Base-by-base conservation (phyloP, 257 asterid species). In the Fraxinus quadrangulata region DNA sequence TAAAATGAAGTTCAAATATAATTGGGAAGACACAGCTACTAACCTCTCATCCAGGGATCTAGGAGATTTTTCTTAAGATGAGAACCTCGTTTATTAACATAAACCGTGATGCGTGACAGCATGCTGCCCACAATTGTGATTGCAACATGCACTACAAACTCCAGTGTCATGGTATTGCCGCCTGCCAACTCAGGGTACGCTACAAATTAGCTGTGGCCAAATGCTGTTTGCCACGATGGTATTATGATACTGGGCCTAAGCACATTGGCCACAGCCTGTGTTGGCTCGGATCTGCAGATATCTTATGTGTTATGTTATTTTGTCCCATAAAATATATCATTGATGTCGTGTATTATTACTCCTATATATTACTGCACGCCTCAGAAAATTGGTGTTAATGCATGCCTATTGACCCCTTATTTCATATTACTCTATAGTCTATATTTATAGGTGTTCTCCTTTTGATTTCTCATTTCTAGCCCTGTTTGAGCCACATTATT, bases 11-110 rank as follows among this genome's bases (percentile, higher is more conserved):
- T 28, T 28, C 31, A 28, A 28, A 71, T 47, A 68, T 30, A 82
- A 68, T 51, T 73, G 8, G 40, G 9, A 24, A 23, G 28, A 65
- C 10, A 19, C 66, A 71, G 14, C 17, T 45, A 19, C 36, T 19
- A 61, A n/a, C 67, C 34, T 23, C 70, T 40, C 76, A 70, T 47
- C 69, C 72, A 9, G 36, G 47, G 37, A 45, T 34, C 40, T 56
- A 21, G 30, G 34, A 36, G 70, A 51, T 59, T 67, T 80, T 30
- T 21, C 34, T 74, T 59, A 56, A 5, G 66, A 75, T 72, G 75
- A n/a, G 40, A 67, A 70, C 19, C 37, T 56, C 49, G 51, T 66
- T 74, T 70, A 2, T 77, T 73, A 45, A 61, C 23, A 63, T 63
- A 19, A 23, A 23, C 36, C 6, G 17, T 6, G 8, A 10, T 63